Conservation (phyloP, 148 eudicot genomes). For the Hydrangea macrophylla region DNA sequence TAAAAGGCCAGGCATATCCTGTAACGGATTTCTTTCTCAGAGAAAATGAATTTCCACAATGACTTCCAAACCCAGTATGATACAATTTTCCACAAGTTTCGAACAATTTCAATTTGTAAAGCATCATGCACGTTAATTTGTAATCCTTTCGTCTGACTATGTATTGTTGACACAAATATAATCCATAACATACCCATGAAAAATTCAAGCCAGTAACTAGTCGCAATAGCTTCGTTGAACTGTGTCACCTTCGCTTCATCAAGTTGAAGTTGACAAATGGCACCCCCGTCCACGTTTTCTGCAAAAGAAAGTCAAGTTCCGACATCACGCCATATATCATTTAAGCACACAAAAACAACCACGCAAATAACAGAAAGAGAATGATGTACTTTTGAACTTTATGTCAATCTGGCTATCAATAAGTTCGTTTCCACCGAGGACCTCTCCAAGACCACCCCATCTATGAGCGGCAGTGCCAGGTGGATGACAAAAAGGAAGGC, state of each 20-base stretch:
- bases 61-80: background rate
- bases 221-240: constrained; percentile 88
- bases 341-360: constrained; percentile 5
- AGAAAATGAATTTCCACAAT: too few species aligned
- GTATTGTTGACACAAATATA: background rate
- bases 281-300: constrained; percentile 65
- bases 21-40: too few species aligned
- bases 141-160: background rate
- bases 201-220: constrained; percentile 92
- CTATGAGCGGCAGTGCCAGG: constrained; percentile 67
- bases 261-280: constrained; percentile 73
- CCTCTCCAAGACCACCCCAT: constrained; percentile 99
- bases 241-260: constrained; percentile 72
- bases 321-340: background rate
- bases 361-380: constrained; percentile 5
- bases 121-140: background rate
- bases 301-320: constrained; percentile 33
- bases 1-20: background rate
- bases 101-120: background rate
- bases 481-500: constrained; percentile 86
- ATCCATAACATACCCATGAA: constrained; percentile 69
- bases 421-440: constrained; percentile 94
- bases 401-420: constrained; percentile 86
- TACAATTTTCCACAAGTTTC: background rate
- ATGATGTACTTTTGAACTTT: constrained; percentile 66